Base-by-base conservation (phyloP, 371 early-diverging fungal species). In the Zychaea mexicana region DNA sequence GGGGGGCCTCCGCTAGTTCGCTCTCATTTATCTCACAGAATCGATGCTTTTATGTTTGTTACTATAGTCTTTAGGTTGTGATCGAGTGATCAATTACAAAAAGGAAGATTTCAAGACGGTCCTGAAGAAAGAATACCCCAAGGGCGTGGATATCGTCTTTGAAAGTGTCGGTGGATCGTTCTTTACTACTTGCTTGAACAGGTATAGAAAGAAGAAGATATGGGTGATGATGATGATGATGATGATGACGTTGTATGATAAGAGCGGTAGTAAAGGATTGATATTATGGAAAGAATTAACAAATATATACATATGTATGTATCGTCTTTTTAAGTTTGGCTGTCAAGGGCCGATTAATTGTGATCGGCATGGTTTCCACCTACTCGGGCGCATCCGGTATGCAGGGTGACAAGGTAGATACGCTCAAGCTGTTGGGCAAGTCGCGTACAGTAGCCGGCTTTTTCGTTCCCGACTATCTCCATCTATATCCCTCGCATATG, bases 121-220 rank as follows among this genome's bases (percentile, higher is more conserved):
- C 2, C 62, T 88, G 64, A 75, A 73, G 61, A 78, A 75, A 32
- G 85, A 85, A 74, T 85, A 83, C 57, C 82, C 81, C 32, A 62
- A 61, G 26, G 86, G 87, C 21, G 73, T 88, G 12, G 85, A 88
- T 65, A 78, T 86, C 59, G 74, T 86, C 0, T 86, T 81, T 71
- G 88, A 88, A 64, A 73, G 76, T 38, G 81, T 88, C 8, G 88
- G 88, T 24, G 88, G 88, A n/a, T 45, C 78, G 28, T 84, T 81
- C 71, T 76, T 88, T 59, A 65, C 76, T 30, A 75, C 71, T 33
- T 77, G 80, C 55, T 66, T 83, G 53, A 67, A 69, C 61, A 77
- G 69, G 70, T 69, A 69, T 65, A 30, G 22, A 13, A 60, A 33
- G 33, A 33, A 33, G 33, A 33, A 33, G 33, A n/a, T n/a, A n/a